These are phyloP conservation scores for Leccinum uliginosum DNA, from an alignment of 768 basidiomycete genomes.

Conservation along the genomic window DNA sequence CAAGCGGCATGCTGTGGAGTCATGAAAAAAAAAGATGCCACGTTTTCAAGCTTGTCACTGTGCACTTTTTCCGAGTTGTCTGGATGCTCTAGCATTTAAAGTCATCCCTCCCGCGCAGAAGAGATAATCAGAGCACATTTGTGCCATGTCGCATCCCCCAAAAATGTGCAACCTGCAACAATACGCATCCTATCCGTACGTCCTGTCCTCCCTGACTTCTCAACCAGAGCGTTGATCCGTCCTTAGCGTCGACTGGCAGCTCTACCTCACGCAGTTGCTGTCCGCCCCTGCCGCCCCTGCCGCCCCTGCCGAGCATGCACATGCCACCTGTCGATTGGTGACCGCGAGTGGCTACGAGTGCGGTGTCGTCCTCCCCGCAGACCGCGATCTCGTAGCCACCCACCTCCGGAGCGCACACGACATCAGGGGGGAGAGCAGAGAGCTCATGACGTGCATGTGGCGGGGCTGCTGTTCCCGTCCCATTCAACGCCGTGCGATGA, in stretches of 20 bases:
- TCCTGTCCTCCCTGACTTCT: background rate
- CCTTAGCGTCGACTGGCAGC: background rate
- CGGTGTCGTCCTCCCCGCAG: background rate
- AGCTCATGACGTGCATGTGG: background rate
- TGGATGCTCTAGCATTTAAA: background rate
- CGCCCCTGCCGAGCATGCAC: background rate
- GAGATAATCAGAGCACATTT: background rate
- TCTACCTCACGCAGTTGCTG: background rate
- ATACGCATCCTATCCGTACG: background rate
- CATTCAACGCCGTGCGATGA: background rate
- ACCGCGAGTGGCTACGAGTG: background rate
- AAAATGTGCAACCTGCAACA: background rate
- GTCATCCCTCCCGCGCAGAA: background rate
- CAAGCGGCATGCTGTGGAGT: background rate
- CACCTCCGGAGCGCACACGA: conserved; percentile 2
- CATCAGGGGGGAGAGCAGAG: background rate
- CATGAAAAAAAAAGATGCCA: background rate
- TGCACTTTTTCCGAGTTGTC: background rate
- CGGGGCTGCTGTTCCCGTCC: background rate
- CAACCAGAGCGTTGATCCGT: background rate
- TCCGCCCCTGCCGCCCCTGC: too few species aligned
- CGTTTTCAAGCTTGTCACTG: background rate
- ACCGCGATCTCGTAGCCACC: background rate
- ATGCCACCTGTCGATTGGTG: background rate
- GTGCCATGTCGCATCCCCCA: background rate